Conservation (phyloP, 805 yeast genomes). For the Wickerhamiella azymoides region DNA sequence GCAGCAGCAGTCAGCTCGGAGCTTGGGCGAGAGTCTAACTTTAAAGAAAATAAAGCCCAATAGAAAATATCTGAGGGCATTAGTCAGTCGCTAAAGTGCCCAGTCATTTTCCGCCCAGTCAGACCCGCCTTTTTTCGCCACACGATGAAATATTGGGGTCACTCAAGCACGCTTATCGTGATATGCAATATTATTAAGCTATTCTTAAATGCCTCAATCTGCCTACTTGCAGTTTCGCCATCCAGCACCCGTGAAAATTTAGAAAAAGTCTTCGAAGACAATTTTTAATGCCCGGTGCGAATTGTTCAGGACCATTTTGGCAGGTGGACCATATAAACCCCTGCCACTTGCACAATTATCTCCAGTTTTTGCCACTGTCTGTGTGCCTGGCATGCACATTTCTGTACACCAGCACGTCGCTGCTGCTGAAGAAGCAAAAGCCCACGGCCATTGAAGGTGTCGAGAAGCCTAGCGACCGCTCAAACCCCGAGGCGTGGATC, state of each 20-base stretch:
- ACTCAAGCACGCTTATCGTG: no score
- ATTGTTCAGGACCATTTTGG: background rate
- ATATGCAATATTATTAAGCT: no score
- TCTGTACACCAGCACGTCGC: background rate
- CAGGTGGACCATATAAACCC: background rate
- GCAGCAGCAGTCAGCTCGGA: background rate
- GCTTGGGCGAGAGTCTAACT: no score
- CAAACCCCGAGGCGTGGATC: slow-evolving; percentile 13
- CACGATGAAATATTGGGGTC: no score
- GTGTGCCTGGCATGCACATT: background rate
- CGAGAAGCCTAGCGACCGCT: slow-evolving; percentile 10
- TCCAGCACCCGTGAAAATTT: background rate
- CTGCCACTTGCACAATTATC: background rate
- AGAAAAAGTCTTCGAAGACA: no score
- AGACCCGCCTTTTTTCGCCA: no score
- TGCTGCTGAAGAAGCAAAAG: background rate
- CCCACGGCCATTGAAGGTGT: background rate
- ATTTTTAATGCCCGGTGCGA: background rate
- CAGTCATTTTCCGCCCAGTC: no score
- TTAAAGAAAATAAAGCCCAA: no score
- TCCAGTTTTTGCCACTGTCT: background rate
- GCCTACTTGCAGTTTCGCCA: no score
- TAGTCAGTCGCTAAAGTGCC: no score
- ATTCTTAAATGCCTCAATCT: no score
- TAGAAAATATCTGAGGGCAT: no score